Conservation (phyloP, 1,284 basidiomycete genomes). For the Fistulina hepatica region DNA sequence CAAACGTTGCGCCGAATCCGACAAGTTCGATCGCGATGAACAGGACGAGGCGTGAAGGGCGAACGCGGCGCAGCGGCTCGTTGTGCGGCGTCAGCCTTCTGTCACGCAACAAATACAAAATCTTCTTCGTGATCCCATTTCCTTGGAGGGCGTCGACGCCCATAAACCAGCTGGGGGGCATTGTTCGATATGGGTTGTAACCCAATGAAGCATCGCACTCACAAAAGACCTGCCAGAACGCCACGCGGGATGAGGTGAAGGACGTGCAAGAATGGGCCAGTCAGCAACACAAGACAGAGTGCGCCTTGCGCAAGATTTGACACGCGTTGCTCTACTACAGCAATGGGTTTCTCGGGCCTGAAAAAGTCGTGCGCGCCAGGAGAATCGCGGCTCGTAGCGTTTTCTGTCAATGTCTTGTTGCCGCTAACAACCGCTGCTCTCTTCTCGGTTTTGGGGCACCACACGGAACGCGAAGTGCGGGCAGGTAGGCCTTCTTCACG, state of each 20-base stretch:
- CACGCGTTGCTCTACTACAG: slow-evolving; percentile 82
- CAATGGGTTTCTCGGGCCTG: slow-evolving; percentile 35
- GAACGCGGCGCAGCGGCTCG: slow-evolving; percentile 68
- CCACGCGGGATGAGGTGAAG: slow-evolving; percentile 69
- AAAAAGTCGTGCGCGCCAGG: no score
- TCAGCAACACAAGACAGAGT: slow-evolving; percentile 71
- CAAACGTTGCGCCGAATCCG: slow-evolving; percentile 85
- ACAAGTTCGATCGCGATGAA: slow-evolving; percentile 76
- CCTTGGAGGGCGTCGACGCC: slow-evolving; percentile 72
- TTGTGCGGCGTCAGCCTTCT: slow-evolving; percentile 44
- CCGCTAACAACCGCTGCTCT: not conserved
- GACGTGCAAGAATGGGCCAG: slow-evolving; percentile 73
- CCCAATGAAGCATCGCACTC: not conserved
- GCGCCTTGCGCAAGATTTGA: slow-evolving; percentile 81
- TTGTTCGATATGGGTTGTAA: not conserved
- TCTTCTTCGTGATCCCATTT: slow-evolving; percentile 79
- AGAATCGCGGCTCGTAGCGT: no score
- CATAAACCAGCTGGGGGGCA: slow-evolving; percentile 69
- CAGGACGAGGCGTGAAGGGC: slow-evolving; percentile 65
- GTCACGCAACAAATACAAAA: slow-evolving; percentile 79
- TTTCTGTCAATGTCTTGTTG: no score
- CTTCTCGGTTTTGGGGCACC: slow-evolving; percentile 3
- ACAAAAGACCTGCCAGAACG: slow-evolving; percentile 11
- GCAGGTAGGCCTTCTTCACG: slow-evolving; percentile 21
- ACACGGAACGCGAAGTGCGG: no score